Conservation (phyloP, 2,329 filamentous ascomycete genomes). For the Davidsoniella neocaledoniae region DNA sequence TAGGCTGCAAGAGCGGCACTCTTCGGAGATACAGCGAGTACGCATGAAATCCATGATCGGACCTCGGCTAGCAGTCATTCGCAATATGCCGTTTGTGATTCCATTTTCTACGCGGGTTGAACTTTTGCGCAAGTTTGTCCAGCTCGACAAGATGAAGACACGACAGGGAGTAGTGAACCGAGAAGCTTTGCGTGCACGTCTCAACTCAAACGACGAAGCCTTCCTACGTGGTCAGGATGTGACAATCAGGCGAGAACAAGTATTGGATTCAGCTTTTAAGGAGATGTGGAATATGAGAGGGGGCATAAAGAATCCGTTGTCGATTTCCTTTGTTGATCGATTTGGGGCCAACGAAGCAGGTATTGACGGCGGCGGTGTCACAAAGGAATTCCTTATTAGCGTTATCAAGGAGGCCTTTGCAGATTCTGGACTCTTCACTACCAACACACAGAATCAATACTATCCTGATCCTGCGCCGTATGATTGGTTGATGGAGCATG, state of each 20-base stretch:
- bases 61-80: conserved; percentile 74
- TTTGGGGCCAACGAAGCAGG: conserved; percentile 79
- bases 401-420: conserved; percentile 74
- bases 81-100: conserved; percentile 94
- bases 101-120: conserved; percentile 82
- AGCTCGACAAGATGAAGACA: conserved; percentile 59
- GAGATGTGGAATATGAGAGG: conserved; percentile 71
- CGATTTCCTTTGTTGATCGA: conserved; percentile 89
- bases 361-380: conserved; percentile 92
- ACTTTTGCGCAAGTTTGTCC: conserved; percentile 71
- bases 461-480: conserved; percentile 68
- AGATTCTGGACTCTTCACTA: conserved; percentile 50
- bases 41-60: conserved; percentile 63
- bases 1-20: not conserved
- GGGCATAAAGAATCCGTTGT: conserved; percentile 81
- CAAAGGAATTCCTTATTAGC: conserved; percentile 88
- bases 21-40: conserved; percentile 38
- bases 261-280: conserved; percentile 74
- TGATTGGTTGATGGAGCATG: conserved; percentile 46
- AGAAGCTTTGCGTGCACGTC: conserved; percentile 15
- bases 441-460: conserved; percentile 63
- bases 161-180: conserved; percentile 34
- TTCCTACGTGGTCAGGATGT: conserved; percentile 44
- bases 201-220: not conserved
- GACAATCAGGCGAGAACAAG: conserved; percentile 56